Percentiles rank a stretch among this genome's conserved stretches.
Evolutionary conservation across 148 eudicot genomes (phyloP).

Genomic region (Amaranthus hypochondriacus): DNA sequence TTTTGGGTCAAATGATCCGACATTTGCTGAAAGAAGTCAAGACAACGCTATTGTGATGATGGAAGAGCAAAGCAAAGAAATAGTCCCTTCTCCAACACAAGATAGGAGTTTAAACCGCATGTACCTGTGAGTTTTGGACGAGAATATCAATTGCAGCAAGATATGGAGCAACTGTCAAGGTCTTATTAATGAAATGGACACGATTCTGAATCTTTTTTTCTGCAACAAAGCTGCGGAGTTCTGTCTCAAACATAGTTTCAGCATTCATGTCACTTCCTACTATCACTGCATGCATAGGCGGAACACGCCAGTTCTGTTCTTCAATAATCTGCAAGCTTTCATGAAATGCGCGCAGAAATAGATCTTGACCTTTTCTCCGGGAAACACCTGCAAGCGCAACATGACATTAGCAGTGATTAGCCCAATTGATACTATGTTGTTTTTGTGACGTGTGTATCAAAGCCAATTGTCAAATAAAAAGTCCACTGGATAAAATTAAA

Average conservation of each 20-base stretch:
- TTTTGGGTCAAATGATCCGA: neutral
- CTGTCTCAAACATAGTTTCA: conserved; percentile 87
- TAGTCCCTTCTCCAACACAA: neutral
- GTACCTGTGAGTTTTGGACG: conserved; percentile 94
- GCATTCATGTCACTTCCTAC: conserved; percentile 96
- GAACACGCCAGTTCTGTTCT: conserved; percentile 72
- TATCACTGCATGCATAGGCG: conserved; percentile 79
- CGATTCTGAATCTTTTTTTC: conserved; percentile 65
- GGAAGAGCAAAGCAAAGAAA: neutral
- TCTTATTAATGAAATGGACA: conserved; percentile 92
- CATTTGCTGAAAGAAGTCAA: neutral
- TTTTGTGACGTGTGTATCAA: neutral
- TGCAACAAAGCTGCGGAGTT: conserved; percentile 67
- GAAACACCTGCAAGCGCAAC: conserved; percentile 68
- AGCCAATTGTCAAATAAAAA: no score
- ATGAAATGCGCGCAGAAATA: conserved; percentile 75
- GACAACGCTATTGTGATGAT: neutral
- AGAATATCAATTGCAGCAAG: conserved; percentile 90
- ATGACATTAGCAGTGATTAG: neutral
- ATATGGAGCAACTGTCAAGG: conserved; percentile 83
- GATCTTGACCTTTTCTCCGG: conserved; percentile 94
- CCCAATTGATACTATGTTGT: neutral
- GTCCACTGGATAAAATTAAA: no score
- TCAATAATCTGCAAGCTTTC: conserved; percentile 73
- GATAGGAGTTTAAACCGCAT: conserved; percentile 16